Evolutionary conservation across 768 basidiomycete species (phyloP).

Genomic region (Pulveroboletus sp.): DNA sequence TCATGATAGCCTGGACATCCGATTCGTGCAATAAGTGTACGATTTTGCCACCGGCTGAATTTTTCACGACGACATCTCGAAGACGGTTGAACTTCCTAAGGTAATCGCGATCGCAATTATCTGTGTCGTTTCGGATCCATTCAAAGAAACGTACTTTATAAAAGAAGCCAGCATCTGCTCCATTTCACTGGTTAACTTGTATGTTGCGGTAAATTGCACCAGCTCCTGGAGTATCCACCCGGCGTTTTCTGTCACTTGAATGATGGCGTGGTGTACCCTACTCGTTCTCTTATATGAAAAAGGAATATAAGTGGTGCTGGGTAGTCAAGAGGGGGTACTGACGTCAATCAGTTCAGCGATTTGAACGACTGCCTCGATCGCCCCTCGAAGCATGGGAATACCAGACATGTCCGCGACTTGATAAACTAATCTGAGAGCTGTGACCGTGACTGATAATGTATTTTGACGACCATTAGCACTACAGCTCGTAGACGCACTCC

Average conservation of each 20-base stretch:
- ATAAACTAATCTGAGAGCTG: slow-evolving; percentile 2
- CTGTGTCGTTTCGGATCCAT: too few species aligned
- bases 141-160: neutral
- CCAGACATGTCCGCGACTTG: slow-evolving; percentile 7
- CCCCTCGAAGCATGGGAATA: slow-evolving; percentile 3
- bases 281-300: slow-evolving; percentile 6
- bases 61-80: slow-evolving; percentile 1
- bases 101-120: neutral
- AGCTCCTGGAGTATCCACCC: slow-evolving; percentile 12
- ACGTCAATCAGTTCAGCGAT: slow-evolving; percentile 11
- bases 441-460: neutral
- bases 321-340: too few species aligned
- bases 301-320: neutral
- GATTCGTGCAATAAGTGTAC: slow-evolving; percentile 7
- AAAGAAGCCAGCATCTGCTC: neutral
- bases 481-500: slow-evolving; percentile 3
- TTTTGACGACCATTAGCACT: neutral
- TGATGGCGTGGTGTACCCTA: slow-evolving; percentile 10
- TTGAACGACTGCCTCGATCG: slow-evolving; percentile 3
- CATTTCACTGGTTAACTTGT: neutral
- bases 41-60: neutral
- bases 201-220: neutral
- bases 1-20: slow-evolving; percentile 6
- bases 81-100: slow-evolving; percentile 6
- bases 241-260: slow-evolving; percentile 8